These are phyloP conservation scores for Kluyveromyces sp. DNA, from an alignment of 1,139 yeast species.

Conservation along the genomic window DNA sequence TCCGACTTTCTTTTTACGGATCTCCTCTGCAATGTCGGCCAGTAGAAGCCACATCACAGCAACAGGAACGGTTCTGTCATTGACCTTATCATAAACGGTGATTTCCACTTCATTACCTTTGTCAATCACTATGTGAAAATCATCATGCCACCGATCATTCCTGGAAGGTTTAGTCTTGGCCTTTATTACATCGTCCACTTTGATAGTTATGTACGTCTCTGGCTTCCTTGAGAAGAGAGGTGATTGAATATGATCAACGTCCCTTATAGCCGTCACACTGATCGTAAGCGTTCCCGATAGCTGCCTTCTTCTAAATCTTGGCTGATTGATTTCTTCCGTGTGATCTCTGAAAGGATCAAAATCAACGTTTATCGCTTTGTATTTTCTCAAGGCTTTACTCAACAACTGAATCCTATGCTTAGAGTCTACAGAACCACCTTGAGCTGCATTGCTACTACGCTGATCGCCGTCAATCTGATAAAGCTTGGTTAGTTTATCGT, in stretches of 20 bases:
- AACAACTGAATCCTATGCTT: slow-evolving; percentile 79
- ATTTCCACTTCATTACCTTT: slow-evolving; percentile 89
- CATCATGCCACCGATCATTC: slow-evolving; percentile 79
- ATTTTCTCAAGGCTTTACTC: slow-evolving; percentile 76
- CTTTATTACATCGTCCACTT: slow-evolving; percentile 79
- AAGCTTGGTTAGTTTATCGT: slow-evolving; percentile 77
- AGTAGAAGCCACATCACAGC: slow-evolving; percentile 87
- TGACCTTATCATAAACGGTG: slow-evolving; percentile 74
- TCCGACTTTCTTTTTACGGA: slow-evolving; percentile 83
- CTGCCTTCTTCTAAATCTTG: slow-evolving; percentile 73
- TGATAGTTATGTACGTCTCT: slow-evolving; percentile 70
- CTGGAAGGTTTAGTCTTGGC: slow-evolving; percentile 72
- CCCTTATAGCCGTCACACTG: slow-evolving; percentile 68
- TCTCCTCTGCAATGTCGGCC: slow-evolving; percentile 87
- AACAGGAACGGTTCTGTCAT: slow-evolving; percentile 69
- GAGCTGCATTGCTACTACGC: slow-evolving; percentile 79
- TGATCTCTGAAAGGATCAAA: slow-evolving; percentile 38
- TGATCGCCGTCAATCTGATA: slow-evolving; percentile 90
- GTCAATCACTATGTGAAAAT: slow-evolving; percentile 71
- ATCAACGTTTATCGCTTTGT: slow-evolving; percentile 77
- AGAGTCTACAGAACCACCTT: slow-evolving; percentile 77
- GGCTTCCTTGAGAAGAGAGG: slow-evolving; percentile 71
- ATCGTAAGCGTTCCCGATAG: slow-evolving; percentile 72
- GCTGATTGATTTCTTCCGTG: slow-evolving; percentile 57
- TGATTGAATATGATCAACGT: slow-evolving; percentile 86